Conservation (phyloP, 371 early-diverging fungal genomes). For the Mortierella sp. region DNA sequence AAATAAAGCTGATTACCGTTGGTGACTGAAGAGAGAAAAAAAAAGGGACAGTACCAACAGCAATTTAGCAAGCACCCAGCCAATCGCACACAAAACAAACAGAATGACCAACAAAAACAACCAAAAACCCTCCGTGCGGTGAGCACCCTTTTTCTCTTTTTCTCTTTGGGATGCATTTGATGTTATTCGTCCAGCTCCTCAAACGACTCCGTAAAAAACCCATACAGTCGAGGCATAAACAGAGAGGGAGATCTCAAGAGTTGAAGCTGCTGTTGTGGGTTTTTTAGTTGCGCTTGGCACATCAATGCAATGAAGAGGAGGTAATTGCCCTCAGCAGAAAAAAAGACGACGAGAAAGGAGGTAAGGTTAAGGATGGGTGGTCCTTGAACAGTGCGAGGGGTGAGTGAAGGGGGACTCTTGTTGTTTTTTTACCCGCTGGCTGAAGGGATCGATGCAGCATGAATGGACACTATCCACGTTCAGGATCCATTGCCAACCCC, state of each 20-base stretch:
- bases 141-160: slow-evolving; percentile 4
- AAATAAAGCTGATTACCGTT: too few species aligned
- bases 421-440: not conserved
- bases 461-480: not conserved
- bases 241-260: not conserved
- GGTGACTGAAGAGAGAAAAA: too few species aligned
- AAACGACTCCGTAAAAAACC: not conserved
- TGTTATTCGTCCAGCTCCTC: slow-evolving; percentile 4
- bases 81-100: too few species aligned
- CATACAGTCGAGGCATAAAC: not conserved
- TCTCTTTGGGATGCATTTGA: not conserved
- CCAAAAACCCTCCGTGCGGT: slow-evolving; percentile 4
- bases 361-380: slow-evolving; percentile 18
- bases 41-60: too few species aligned
- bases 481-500: not conserved
- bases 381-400: not conserved
- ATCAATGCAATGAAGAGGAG: not conserved
- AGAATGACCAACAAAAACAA: not conserved
- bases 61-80: too few species aligned
- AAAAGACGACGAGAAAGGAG: slow-evolving; percentile 9
- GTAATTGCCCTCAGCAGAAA: not conserved
- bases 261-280: not conserved
- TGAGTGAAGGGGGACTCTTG: not conserved
- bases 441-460: not conserved
- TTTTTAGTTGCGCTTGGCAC: not conserved